Evolutionary conservation across 1,284 basidiomycete genomes (phyloP).

Genomic region (Tilletia indica): DNA sequence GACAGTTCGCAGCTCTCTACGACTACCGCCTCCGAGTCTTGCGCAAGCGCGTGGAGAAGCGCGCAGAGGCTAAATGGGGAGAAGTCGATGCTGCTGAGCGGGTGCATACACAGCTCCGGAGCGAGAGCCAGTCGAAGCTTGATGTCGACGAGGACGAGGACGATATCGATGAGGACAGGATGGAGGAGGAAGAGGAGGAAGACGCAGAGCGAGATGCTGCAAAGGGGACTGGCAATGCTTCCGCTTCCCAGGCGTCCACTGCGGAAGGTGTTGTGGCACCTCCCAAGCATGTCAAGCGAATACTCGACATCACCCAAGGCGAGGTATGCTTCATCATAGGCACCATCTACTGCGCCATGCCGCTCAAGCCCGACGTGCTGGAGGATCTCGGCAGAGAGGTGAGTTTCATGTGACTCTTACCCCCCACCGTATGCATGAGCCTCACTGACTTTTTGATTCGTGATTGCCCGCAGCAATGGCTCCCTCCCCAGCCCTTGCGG

Average conservation of each 20-base stretch:
- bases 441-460: neutral
- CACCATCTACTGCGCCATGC: slow-evolving; percentile 97
- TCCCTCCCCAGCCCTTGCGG: slow-evolving; percentile 70
- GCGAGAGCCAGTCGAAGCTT: slow-evolving; percentile 26
- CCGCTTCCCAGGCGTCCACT: neutral
- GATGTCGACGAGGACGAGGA: slow-evolving; percentile 12
- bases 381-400: slow-evolving; percentile 92
- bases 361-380: slow-evolving; percentile 92
- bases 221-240: neutral
- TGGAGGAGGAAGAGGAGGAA: slow-evolving; percentile 15
- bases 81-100: slow-evolving; percentile 17
- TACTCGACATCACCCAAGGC: slow-evolving; percentile 82
- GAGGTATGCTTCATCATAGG: slow-evolving; percentile 86
- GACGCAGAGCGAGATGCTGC: slow-evolving; percentile 16
- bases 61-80: slow-evolving; percentile 33
- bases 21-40: slow-evolving; percentile 53
- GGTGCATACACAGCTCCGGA: slow-evolving; percentile 25
- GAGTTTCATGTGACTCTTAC: slow-evolving; percentile 21
- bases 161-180: slow-evolving; percentile 15
- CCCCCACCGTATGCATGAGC: neutral
- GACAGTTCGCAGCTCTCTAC: slow-evolving; percentile 53
- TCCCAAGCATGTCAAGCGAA: slow-evolving; percentile 71
- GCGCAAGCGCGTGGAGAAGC: slow-evolving; percentile 40
- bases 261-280: slow-evolving; percentile 23
- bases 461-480: slow-evolving; percentile 68